These are phyloP conservation scores for Tetracladium marchalianum DNA, from an alignment of 495 filamentous ascomycete species.

Conservation along the genomic window DNA sequence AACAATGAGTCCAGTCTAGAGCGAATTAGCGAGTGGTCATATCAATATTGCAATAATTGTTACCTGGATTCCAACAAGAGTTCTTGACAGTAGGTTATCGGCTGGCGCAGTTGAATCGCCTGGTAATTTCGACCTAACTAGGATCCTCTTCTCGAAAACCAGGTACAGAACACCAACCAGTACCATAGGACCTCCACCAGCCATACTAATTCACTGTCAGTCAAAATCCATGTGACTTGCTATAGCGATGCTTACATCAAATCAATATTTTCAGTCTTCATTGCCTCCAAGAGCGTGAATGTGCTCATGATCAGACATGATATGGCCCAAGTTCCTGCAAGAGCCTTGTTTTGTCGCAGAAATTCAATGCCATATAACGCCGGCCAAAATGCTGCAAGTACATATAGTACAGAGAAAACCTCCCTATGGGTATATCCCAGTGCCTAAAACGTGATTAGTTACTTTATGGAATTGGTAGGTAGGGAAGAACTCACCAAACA, in stretches of 20 bases:
- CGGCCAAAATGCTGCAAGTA: constrained; percentile 71
- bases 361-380: constrained; percentile 63
- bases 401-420: constrained; percentile 73
- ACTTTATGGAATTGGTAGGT: background rate
- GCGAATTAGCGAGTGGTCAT: constrained; percentile 6
- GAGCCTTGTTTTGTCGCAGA: constrained; percentile 46
- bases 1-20: constrained; percentile 66
- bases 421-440: constrained; percentile 84
- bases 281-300: constrained; percentile 82
- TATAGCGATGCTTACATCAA: constrained; percentile 54
- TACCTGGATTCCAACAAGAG: constrained; percentile 23
- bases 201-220: constrained; percentile 38
- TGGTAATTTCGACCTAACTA: constrained; percentile 26
- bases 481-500: constrained; percentile 55
- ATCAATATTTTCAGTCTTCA: constrained; percentile 68
- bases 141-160: constrained; percentile 63
- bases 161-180: constrained; percentile 72
- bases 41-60: background rate
- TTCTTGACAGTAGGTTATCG: constrained; percentile 10
- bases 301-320: constrained; percentile 76
- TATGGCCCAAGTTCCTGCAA: constrained; percentile 65
- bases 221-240: background rate
- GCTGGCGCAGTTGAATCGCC: constrained; percentile 13
- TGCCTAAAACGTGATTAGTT: constrained; percentile 23
- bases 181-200: constrained; percentile 73